Evolutionary conservation across 495 filamentous ascomycete species (phyloP).

Genomic region (Annulohypoxylon nitens): DNA sequence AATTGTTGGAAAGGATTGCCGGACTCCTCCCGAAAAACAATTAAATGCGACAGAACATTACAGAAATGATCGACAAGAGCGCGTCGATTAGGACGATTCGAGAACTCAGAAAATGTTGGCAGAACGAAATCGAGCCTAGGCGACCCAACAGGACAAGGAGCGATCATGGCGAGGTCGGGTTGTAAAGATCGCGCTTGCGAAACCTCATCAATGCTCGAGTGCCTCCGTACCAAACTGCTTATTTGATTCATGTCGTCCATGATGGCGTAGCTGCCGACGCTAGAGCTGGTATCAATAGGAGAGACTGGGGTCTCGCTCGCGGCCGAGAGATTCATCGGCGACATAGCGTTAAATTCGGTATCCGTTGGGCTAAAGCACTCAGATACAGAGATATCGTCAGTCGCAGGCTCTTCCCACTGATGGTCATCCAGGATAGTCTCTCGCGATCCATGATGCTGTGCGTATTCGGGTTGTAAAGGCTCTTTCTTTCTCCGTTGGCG

Average conservation of each 20-base stretch:
- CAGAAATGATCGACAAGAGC: slow-evolving; percentile 72
- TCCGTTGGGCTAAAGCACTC: slow-evolving; percentile 51
- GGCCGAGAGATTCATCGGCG: slow-evolving; percentile 36
- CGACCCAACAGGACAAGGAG: slow-evolving; percentile 60
- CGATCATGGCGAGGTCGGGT: slow-evolving; percentile 62
- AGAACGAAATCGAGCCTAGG: slow-evolving; percentile 64
- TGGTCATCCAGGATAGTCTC: slow-evolving; percentile 17
- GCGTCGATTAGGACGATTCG: slow-evolving; percentile 65
- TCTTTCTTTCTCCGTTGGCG: slow-evolving; percentile 66
- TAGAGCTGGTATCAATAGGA: slow-evolving; percentile 24
- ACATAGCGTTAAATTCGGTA: slow-evolving; percentile 37
- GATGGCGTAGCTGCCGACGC: slow-evolving; percentile 30
- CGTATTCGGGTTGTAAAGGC: slow-evolving; percentile 29
- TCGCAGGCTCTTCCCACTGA: slow-evolving; percentile 32
- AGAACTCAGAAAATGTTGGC: slow-evolving; percentile 68
- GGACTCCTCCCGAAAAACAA: slow-evolving; percentile 72
- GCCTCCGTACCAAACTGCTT: slow-evolving; percentile 33
- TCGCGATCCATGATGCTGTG: slow-evolving; percentile 3
- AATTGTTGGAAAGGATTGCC: slow-evolving; percentile 74
- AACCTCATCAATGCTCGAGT: slow-evolving; percentile 34
- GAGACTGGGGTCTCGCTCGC: slow-evolving; percentile 27
- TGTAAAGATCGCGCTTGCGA: slow-evolving; percentile 48
- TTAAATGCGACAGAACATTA: slow-evolving; percentile 71
- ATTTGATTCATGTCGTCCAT: slow-evolving; percentile 26
- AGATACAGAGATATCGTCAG: slow-evolving; percentile 35